A percentile compares a stretch with the other conserved stretches of the same genome.
Conservation (phyloP, 2,329 filamentous ascomycete species). For the Aspergillus quadrilineatus region DNA sequence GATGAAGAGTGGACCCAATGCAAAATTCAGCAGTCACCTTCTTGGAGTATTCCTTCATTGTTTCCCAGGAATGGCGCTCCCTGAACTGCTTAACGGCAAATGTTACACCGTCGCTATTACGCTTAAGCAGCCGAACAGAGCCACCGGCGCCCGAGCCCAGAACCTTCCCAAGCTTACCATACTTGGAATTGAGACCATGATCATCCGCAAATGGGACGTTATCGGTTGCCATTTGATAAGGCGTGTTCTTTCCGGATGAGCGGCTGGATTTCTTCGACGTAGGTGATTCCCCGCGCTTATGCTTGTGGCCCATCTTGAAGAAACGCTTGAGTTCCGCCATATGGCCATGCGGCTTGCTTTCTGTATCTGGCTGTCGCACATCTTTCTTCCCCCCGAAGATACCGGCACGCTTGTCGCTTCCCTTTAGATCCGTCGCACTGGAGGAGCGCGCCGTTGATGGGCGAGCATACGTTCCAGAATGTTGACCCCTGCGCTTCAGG, state of each 20-base stretch:
- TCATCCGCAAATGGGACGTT: slow-evolving; percentile 88
- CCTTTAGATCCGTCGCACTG: slow-evolving; percentile 42
- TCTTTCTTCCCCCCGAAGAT: slow-evolving; percentile 59
- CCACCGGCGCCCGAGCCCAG: slow-evolving; percentile 92
- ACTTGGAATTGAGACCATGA: slow-evolving; percentile 84
- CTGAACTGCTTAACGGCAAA: slow-evolving; percentile 98
- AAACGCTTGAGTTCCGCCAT: slow-evolving; percentile 98
- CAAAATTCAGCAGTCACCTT: slow-evolving; percentile 98
- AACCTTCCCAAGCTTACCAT: slow-evolving; percentile 92
- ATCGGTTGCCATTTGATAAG: slow-evolving; percentile 51
- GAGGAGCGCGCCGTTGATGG: slow-evolving; percentile 47
- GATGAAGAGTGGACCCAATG: slow-evolving; percentile 92
- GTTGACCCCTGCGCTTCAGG: slow-evolving; percentile 61
- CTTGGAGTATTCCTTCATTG: slow-evolving; percentile 93
- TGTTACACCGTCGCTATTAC: slow-evolving; percentile 85
- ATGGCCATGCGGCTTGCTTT: slow-evolving; percentile 62
- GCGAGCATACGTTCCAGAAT: slow-evolving; percentile 48
- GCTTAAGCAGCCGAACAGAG: slow-evolving; percentile 90
- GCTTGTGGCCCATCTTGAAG: slow-evolving; percentile 73
- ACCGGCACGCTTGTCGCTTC: slow-evolving; percentile 53
- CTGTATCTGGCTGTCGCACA: slow-evolving; percentile 48
- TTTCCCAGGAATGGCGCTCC: slow-evolving; percentile 87
- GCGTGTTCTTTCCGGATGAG: slow-evolving; percentile 53
- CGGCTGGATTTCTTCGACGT: slow-evolving; percentile 57
- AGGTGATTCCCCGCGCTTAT: slow-evolving; percentile 63